phyloP scores from a whole-genome alignment of 2,329 filamentous ascomycete species.

The Colletotrichum chlorophyti region DNA sequence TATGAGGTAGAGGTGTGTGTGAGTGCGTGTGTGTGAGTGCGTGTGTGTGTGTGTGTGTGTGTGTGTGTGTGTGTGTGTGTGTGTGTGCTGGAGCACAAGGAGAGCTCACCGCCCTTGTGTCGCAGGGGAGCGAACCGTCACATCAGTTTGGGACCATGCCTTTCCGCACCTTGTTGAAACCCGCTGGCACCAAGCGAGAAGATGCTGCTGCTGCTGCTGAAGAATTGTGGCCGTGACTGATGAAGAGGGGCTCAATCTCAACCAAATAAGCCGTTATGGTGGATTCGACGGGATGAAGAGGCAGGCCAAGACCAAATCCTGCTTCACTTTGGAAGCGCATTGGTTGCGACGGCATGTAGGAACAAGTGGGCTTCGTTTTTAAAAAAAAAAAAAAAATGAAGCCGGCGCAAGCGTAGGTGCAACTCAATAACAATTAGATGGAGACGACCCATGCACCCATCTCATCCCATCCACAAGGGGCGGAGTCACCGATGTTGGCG shows the following conservation, averaged over 20 bases:
- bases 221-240: conserved; percentile 12
- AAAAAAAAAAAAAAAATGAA: background rate
- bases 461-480: conserved; percentile 7
- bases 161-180: conserved; percentile 10
- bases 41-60: too few species aligned
- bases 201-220: background rate
- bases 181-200: conserved; percentile 5
- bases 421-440: conserved; percentile 2
- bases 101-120: conserved; percentile 3
- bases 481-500: conserved; percentile 21
- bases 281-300: background rate
- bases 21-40: too few species aligned
- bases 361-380: conserved; percentile 1
- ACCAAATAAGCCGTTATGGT: background rate
- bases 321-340: background rate
- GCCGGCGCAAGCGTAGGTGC: background rate
- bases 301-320: conserved; percentile 7
- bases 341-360: background rate
- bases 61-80: too few species aligned
- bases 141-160: background rate
- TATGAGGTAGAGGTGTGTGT: too few species aligned
- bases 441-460: conserved; percentile 14
- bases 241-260: background rate
- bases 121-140: background rate
- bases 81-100: conserved; percentile 1